Conservation (phyloP, 495 filamentous ascomycete species). For the Annulohypoxylon maeteangense region DNA sequence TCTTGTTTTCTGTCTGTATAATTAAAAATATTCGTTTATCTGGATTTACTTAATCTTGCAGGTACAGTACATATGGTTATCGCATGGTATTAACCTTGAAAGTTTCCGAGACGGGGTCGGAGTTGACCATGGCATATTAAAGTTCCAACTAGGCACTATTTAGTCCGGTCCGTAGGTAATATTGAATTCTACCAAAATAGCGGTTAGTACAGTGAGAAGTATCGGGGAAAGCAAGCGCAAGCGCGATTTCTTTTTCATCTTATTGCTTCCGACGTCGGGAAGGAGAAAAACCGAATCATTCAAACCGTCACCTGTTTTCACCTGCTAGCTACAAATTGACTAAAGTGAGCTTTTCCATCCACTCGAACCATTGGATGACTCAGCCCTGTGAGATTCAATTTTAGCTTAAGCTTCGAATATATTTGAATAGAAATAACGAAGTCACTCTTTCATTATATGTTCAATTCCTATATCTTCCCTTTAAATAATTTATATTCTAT, state of each 20-base stretch:
- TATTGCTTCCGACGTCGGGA: conserved; percentile 32
- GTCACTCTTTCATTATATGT: not conserved
- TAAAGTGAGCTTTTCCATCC: conserved; percentile 11
- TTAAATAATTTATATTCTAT: not conserved
- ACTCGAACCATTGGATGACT: conserved; percentile 23
- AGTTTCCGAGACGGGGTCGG: not conserved
- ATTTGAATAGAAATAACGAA: conserved; percentile 6
- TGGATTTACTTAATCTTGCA: not conserved
- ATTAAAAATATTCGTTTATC: conserved; percentile 2
- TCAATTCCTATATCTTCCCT: not conserved
- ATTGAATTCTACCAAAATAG: conserved; percentile 22
- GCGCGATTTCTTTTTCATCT: conserved; percentile 31
- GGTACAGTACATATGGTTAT: not conserved
- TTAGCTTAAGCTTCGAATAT: not conserved
- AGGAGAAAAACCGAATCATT: not conserved
- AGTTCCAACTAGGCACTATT: conserved; percentile 2
- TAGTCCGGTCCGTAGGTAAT: conserved; percentile 19
- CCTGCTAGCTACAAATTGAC: conserved; percentile 11
- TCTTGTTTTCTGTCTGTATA: too few relatives aligned
- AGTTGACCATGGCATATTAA: conserved; percentile 1
- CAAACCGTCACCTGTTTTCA: conserved; percentile 30
- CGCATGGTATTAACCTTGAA: not conserved
- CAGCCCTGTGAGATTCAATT: conserved; percentile 17
- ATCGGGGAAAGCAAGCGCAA: conserved; percentile 21
- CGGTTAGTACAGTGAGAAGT: conserved; percentile 22